A percentile compares a stretch with the other conserved stretches of the same genome.
Conservation (phyloP, 495 filamentous ascomycete species). For the Penicillium taxi region DNA sequence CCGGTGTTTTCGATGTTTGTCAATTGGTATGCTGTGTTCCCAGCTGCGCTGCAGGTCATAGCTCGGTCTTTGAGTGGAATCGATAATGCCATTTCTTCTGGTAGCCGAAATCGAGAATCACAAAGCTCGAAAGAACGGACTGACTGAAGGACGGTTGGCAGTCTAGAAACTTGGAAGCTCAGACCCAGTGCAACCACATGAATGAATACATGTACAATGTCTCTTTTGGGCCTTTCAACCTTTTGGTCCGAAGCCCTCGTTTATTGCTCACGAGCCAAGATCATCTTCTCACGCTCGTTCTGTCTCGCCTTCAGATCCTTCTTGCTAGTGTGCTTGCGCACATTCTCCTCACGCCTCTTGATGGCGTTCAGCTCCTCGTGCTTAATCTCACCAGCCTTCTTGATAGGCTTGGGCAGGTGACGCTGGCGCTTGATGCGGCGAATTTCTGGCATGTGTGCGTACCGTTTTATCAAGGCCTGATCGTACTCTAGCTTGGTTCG, state of each 20-base stretch:
- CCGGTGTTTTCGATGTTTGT: slow-evolving; percentile 73
- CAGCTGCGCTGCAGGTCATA: slow-evolving; percentile 60
- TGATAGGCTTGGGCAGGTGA: slow-evolving; percentile 86
- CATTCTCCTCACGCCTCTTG: slow-evolving; percentile 88
- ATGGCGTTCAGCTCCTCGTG: slow-evolving; percentile 75
- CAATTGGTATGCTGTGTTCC: slow-evolving; percentile 56
- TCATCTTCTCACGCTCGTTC: slow-evolving; percentile 88
- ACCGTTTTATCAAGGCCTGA: slow-evolving; percentile 71
- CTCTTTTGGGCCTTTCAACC: no score
- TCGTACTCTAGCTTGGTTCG: slow-evolving; percentile 89
- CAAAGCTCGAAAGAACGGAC: slow-evolving; percentile 11
- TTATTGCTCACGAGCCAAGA: slow-evolving; percentile 70
- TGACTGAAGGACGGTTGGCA: slow-evolving; percentile 5
- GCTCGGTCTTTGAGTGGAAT: slow-evolving; percentile 63
- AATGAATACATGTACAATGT: no score
- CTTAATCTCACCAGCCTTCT: slow-evolving; percentile 98
- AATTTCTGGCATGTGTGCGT: slow-evolving; percentile 94
- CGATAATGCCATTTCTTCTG: slow-evolving; percentile 57
- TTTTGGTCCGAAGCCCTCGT: no score
- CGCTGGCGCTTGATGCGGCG: slow-evolving; percentile 81
- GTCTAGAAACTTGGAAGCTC: no score
- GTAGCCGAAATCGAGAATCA: slow-evolving; percentile 4
- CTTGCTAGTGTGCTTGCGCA: slow-evolving; percentile 83
- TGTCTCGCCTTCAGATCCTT: slow-evolving; percentile 56
- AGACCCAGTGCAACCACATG: no score